These are phyloP conservation scores for Tylopilus felleus DNA, from an alignment of 768 basidiomycete genomes.

Conservation along the genomic window DNA sequence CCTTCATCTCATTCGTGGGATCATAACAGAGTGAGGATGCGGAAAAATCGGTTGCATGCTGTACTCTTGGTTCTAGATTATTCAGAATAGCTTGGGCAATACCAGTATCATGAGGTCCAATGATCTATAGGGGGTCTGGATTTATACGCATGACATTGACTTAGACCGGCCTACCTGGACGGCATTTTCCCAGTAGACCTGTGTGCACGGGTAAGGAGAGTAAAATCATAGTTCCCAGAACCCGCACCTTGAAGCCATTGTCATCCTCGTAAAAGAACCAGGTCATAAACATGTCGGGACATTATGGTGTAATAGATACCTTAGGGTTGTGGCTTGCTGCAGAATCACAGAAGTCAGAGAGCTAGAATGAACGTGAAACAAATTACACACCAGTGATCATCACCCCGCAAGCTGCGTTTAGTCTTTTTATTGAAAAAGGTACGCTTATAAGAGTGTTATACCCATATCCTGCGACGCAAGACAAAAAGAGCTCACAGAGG, in stretches of 20 bases:
- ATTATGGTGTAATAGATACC: constrained; percentile 35
- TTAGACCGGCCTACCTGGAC: constrained; percentile 54
- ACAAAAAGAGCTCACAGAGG: constrained; percentile 52
- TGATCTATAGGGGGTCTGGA: constrained; percentile 52
- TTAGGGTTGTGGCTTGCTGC: constrained; percentile 87
- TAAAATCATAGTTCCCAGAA: not conserved
- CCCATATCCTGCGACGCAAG: not conserved
- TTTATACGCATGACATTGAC: not conserved
- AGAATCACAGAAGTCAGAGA: not conserved
- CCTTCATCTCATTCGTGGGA: constrained; percentile 54
- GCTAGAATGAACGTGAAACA: not conserved
- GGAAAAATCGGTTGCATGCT: constrained; percentile 35
- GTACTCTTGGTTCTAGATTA: constrained; percentile 54
- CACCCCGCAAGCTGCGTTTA: constrained; percentile 75
- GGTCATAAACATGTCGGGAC: not conserved
- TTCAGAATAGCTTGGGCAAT: constrained; percentile 64
- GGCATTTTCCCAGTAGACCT: constrained; percentile 91
- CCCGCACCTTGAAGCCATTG: constrained; percentile 78
- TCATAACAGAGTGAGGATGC: constrained; percentile 50
- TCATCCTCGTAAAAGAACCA: constrained; percentile 50
- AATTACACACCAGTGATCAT: constrained; percentile 76
- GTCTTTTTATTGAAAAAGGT: constrained; percentile 67
- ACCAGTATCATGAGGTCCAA: constrained; percentile 76
- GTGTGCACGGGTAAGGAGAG: not conserved
- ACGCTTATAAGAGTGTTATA: constrained; percentile 47